Evolutionary conservation across 495 filamentous ascomycete species (phyloP).

Genomic region (Xylaria bambusicola): DNA sequence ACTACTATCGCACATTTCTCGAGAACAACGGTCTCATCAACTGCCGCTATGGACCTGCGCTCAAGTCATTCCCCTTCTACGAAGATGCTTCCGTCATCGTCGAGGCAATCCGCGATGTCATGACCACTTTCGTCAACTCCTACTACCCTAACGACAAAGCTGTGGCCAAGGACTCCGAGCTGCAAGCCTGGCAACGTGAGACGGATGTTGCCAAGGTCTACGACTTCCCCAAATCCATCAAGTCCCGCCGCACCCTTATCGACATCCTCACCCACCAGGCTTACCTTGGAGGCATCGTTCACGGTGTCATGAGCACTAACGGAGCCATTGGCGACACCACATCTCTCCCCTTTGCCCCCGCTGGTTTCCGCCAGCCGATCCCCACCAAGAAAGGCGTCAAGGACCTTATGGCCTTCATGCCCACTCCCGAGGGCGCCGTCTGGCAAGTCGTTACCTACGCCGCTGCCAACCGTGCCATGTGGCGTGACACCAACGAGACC

Average conservation of each 20-base stretch:
- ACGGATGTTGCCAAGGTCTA: conserved; percentile 25
- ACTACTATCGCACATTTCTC: conserved; percentile 38
- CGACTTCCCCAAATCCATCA: conserved; percentile 28
- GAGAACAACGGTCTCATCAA: conserved; percentile 35
- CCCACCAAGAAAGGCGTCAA: conserved; percentile 36
- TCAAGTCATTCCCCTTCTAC: conserved; percentile 39
- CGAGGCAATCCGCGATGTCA: conserved; percentile 29
- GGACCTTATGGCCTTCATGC: conserved; percentile 32
- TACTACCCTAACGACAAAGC: conserved; percentile 31
- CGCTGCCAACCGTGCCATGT: conserved; percentile 21
- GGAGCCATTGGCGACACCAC: conserved; percentile 26
- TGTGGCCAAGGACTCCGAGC: conserved; percentile 32
- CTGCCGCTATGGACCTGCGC: conserved; percentile 26
- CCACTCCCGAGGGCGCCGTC: conserved; percentile 18
- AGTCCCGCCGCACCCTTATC: conserved; percentile 25
- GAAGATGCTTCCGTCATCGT: conserved; percentile 36
- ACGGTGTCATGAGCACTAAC: conserved; percentile 39
- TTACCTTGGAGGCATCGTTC: conserved; percentile 19
- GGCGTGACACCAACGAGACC: conserved; percentile 24
- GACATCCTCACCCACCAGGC: conserved; percentile 38
- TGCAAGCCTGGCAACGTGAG: conserved; percentile 36
- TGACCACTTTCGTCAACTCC: conserved; percentile 34
- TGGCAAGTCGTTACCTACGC: conserved; percentile 16
- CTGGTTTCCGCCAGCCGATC: conserved; percentile 36
- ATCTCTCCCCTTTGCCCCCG: conserved; percentile 38